phyloP scores from a whole-genome alignment of 108 stramenopile genomes.

The Fragilaria crotonensis region DNA sequence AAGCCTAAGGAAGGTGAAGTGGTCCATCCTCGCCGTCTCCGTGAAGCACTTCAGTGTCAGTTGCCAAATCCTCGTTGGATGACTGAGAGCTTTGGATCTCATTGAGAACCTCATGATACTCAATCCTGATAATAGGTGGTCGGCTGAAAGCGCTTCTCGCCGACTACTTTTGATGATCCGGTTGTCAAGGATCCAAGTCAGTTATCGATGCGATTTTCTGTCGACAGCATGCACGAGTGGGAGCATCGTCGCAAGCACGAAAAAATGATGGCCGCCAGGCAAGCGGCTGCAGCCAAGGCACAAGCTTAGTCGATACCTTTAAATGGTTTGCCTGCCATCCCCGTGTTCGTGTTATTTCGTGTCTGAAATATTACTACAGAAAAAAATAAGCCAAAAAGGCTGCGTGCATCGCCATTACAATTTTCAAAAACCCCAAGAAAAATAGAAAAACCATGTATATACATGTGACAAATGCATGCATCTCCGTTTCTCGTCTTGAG shows the following conservation, averaged over 20 bases:
- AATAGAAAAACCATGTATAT: too few relatives aligned
- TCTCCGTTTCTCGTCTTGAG: too few relatives aligned
- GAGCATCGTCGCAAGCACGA: constrained; percentile 67
- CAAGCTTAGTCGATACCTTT: too few relatives aligned
- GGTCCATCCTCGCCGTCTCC: constrained; percentile 49
- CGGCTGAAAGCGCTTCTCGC: constrained; percentile 67
- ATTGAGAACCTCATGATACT: constrained; percentile 65
- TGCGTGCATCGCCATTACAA: too few relatives aligned
- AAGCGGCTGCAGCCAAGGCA: background rate
- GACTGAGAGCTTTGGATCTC: constrained; percentile 76
- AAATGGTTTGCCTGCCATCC: too few relatives aligned
- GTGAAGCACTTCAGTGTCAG: constrained; percentile 45
- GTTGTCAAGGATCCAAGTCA: constrained; percentile 67
- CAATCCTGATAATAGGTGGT: constrained; percentile 78
- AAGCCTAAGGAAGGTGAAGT: constrained; percentile 43
- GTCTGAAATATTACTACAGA: too few relatives aligned
- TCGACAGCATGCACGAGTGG: constrained; percentile 70
- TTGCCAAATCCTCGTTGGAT: constrained; percentile 79
- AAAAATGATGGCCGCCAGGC: constrained; percentile 38
- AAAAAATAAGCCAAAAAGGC: too few relatives aligned
- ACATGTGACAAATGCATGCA: too few relatives aligned
- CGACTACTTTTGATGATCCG: constrained; percentile 80
- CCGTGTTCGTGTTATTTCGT: too few relatives aligned
- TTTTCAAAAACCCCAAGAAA: too few relatives aligned
- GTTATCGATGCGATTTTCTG: constrained; percentile 76